phyloP scores from a whole-genome alignment of 2,329 filamentous ascomycete species.

The Microsporum audouinii region DNA sequence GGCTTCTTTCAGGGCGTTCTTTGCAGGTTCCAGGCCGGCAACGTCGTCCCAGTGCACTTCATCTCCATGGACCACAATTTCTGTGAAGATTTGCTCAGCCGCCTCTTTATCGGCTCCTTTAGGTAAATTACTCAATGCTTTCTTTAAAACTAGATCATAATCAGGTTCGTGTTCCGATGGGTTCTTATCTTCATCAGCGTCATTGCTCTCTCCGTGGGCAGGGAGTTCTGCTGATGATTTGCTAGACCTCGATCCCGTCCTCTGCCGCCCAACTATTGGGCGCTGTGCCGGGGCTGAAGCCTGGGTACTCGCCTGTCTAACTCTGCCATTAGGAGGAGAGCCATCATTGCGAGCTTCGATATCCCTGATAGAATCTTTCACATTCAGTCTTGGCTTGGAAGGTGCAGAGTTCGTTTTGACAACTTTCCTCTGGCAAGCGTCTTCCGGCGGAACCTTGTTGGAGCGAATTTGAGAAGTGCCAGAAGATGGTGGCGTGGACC shows the following conservation, averaged over 20 bases:
- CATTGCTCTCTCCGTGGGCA: background rate
- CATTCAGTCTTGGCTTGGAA: background rate
- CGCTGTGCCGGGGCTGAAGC: background rate
- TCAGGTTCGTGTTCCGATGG: constrained; percentile 30
- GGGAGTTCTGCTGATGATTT: background rate
- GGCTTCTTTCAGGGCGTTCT: constrained; percentile 83
- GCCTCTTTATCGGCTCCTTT: constrained; percentile 69
- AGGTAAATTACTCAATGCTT: constrained; percentile 65
- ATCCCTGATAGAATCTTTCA: background rate
- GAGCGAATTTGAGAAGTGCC: background rate
- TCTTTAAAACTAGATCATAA: constrained; percentile 47
- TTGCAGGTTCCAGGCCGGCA: constrained; percentile 79
- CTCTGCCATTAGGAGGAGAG: background rate
- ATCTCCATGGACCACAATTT: constrained; percentile 88
- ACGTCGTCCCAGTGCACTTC: constrained; percentile 93
- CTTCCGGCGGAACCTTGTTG: background rate
- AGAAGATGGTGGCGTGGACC: background rate
- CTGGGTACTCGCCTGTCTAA: background rate
- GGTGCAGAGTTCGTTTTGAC: background rate
- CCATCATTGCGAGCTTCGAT: background rate
- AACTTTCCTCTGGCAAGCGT: background rate
- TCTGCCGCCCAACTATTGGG: background rate
- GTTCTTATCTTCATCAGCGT: constrained; percentile 35
- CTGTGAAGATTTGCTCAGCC: constrained; percentile 86
- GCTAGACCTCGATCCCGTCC: background rate